Evolutionary conservation across 2,329 filamentous ascomycete genomes (phyloP).

Genomic region (Penicillium sp.): DNA sequence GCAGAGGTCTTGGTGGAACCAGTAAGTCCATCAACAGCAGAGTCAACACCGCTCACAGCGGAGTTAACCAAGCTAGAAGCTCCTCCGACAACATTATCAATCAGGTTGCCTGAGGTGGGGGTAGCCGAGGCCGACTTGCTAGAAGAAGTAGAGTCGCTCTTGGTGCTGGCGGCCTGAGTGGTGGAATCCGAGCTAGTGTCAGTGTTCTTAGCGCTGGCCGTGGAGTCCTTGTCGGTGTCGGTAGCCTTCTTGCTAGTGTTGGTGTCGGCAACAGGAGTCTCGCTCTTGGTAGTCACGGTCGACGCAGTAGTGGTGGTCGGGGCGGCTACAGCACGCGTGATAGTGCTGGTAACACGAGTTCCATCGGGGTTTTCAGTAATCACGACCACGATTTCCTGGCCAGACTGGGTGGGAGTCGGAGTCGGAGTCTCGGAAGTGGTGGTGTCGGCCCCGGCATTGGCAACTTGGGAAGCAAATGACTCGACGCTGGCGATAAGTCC

Average conservation of each 20-base stretch:
- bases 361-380: conserved; percentile 2
- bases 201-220: neutral
- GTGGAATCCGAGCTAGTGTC: neutral
- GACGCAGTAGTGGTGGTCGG: conserved; percentile 3
- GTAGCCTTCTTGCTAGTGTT: conserved; percentile 19
- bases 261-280: neutral
- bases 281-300: conserved; percentile 2
- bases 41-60: neutral
- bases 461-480: neutral
- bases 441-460: neutral
- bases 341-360: neutral
- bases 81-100: neutral
- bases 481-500: neutral
- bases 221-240: conserved; percentile 3
- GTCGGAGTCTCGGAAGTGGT: conserved; percentile 1
- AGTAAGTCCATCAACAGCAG: neutral
- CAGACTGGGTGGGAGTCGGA: conserved; percentile 6
- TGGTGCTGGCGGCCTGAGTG: neutral
- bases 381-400: conserved; percentile 2
- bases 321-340: neutral
- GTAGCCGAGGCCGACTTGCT: neutral
- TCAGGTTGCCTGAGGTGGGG: neutral
- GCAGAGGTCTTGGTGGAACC: conserved; percentile 9
- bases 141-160: neutral
- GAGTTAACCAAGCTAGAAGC: neutral